These are phyloP conservation scores for Chamaecrista fasciculata DNA, from an alignment of 306 rosid genomes.

Conservation along the genomic window DNA sequence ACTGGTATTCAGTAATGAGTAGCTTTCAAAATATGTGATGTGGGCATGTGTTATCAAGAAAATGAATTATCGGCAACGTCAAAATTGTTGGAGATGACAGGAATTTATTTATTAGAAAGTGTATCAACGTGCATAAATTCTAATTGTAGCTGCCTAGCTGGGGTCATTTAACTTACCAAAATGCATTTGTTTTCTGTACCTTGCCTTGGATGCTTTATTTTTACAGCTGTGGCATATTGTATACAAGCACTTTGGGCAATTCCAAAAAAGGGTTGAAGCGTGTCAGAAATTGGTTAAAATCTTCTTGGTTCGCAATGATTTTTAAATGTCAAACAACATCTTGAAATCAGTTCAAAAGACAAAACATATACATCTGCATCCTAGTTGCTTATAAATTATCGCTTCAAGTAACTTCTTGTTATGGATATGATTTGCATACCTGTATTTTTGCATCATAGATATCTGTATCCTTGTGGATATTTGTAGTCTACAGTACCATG, in stretches of 20 bases:
- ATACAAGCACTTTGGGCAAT: neutral
- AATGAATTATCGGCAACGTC: neutral
- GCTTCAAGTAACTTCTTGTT: neutral
- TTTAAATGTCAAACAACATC: neutral
- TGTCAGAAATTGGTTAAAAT: neutral
- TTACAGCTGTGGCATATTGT: neutral
- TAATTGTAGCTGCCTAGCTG: conserved; percentile 8
- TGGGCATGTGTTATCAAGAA: neutral
- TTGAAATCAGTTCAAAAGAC: neutral
- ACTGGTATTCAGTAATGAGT: too few relatives aligned
- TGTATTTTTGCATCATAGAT: neutral
- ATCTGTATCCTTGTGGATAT: neutral
- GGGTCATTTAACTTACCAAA: neutral
- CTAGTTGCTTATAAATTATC: neutral
- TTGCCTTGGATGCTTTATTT: neutral
- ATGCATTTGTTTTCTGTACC: neutral
- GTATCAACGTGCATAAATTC: neutral
- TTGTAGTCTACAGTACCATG: neutral
- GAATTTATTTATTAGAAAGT: neutral
- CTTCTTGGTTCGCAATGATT: neutral
- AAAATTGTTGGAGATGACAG: conserved; percentile 23
- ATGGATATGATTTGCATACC: neutral
- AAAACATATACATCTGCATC: too few relatives aligned
- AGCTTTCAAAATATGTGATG: neutral
- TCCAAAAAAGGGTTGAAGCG: neutral